Evolutionary conservation across 1,284 basidiomycete species (phyloP), one percentile per base, ranked within the genome.

Genomic region (Puccinia sorghi): DNA sequence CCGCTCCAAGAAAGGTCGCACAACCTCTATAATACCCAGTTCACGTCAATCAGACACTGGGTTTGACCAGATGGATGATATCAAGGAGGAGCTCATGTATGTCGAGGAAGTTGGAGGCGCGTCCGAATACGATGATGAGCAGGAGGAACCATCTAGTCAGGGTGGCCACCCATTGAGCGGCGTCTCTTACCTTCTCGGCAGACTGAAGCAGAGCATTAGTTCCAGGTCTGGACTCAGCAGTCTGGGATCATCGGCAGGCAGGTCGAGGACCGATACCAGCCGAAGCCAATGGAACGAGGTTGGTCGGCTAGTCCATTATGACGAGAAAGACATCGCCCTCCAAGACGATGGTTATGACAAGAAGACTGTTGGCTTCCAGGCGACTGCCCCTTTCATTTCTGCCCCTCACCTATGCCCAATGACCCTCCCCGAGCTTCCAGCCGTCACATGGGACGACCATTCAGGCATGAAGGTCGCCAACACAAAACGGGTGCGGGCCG

Each of bases 271-370:
- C 9, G 61, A 64, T 4, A 43, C 61, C n/a, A 64, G n/a, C n/a
- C 61, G 41, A n/a, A 39, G 66, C 6, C 43, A 37, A 50, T 69
- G 66, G 66, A 52, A 69, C 50, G 66, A 69, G n/a, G 46, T 69
- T 37, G 66, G 66, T 20, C 66, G 37, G 22, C 37, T 20, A 22
- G 61, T 25, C 0, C n/a, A 41, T 4, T 39, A 64, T 46, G 61
- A 64, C 37, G 39, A 64, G 61, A 64, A 64, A 13, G 61, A 64
- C n/a, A 64, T 64, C 12, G 37, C 61, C 39, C 3, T 41, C 12
- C 61, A 46, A 64, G 39, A 64, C 37, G 61, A 41, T 3, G 39
- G 25, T 27, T 17, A 64, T 64, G 20, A 43, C 20, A 41, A 64
- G 17, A 64, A 64, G 41, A 64, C 39, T 20, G 37, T 25, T 5